These are phyloP conservation scores for Haplographium delicatum DNA, from an alignment of 495 filamentous ascomycete genomes.

Conservation along the genomic window DNA sequence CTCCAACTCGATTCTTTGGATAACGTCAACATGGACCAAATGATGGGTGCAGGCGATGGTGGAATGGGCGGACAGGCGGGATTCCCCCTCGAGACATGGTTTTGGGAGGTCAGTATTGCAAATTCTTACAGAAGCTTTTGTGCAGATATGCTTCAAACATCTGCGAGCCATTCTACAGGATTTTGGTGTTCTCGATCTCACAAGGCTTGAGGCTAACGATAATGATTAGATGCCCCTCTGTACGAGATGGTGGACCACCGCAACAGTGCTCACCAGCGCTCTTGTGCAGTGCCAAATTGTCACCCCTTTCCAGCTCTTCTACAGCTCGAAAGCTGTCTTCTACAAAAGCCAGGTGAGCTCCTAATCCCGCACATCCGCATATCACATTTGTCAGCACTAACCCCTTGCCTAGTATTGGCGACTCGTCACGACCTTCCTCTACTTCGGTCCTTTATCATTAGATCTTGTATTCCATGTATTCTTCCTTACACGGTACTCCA, in stretches of 20 bases:
- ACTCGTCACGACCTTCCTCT: constrained; percentile 87
- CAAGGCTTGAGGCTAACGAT: too few species aligned
- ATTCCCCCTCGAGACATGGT: constrained; percentile 88
- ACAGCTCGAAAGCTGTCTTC: constrained; percentile 90
- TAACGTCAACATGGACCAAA: constrained; percentile 55
- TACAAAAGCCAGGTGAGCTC: constrained; percentile 70
- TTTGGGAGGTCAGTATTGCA: constrained; percentile 22
- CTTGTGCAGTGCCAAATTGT: constrained; percentile 90
- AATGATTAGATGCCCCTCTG: constrained; percentile 89
- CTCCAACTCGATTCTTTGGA: not conserved
- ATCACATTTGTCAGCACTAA: too few species aligned
- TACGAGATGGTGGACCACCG: constrained; percentile 93
- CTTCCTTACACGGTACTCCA: constrained; percentile 95
- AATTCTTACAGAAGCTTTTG: too few species aligned
- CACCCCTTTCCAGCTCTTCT: constrained; percentile 91
- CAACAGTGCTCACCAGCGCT: constrained; percentile 80
- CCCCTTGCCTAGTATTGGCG: constrained; percentile 80
- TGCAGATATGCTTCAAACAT: too few species aligned
- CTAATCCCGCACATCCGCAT: not conserved
- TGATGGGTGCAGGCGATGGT: constrained; percentile 50
- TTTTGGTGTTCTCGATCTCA: too few species aligned
- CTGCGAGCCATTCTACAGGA: too few species aligned
- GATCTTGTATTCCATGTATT: constrained; percentile 98
- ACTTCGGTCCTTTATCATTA: constrained; percentile 90
- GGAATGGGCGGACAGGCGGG: constrained; percentile 49